Evolutionary conservation across 257 asterid genomes (phyloP), one percentile per base, ranked within the genome.

Genomic region (Solanum appendiculatum): DNA sequence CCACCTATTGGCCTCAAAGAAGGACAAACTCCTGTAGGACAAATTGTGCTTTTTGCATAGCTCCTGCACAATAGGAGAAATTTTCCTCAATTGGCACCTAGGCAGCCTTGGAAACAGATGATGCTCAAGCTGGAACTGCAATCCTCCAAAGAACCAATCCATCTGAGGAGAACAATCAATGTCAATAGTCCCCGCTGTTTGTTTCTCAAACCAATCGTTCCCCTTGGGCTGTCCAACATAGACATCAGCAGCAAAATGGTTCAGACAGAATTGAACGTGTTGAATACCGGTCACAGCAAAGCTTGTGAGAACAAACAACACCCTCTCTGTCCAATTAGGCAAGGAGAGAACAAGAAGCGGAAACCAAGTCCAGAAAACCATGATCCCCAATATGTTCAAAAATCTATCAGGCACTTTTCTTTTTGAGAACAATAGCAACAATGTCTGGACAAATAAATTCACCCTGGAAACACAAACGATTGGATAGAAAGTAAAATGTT

Each of bases 21-120:
- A 95, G 7, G 98, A 91, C 80, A 91, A 75, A 63, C 98, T 93
- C 54, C 91, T 84, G 78, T 97, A 95, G 13, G 98, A 95, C 88
- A 97, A 84, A 34, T 90, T 87, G 83, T 97, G 99, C 87, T 95
- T 97, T 93, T 94, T 95, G 82, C 99, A 97, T 3, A 94, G 90
- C 14, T 92, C 95, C 46, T 92, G 94, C 13, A 95, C 96, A 29
- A 94, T 1, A 0, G 99, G 99, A 11, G 99, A 91, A 77, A 97
- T 84, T 3, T 73, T 91, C 92, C 99, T 93, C 89, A 97, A 36
- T 9, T 95, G 96, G 86, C 96, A 92, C 89, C 99, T 92, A 2
- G 99, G 99, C 92, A 97, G 56, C 92, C 99, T 94, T 4, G 98
- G 98, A 56, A 97, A 97, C 86, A 97, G 86, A 86, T 97, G 99